Base-by-base conservation (phyloP, 2,329 filamentous ascomycete genomes). In the Aschersonia sp. region DNA sequence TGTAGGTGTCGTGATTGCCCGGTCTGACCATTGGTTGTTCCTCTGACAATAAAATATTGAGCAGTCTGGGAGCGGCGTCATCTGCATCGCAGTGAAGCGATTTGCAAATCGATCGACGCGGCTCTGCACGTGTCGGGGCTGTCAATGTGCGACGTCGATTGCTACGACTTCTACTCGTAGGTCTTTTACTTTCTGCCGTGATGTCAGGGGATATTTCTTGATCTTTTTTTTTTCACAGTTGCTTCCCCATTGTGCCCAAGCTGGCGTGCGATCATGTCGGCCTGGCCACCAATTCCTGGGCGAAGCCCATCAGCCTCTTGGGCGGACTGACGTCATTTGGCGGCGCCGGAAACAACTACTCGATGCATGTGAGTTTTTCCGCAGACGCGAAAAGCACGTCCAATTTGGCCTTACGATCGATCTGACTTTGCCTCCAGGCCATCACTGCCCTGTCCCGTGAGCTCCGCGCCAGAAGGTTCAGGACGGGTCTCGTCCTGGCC, bases 321-420 rank as follows among this genome's bases (percentile, higher is more conserved):
- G 81, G 81, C 0, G 81, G 81, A 0, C 56, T 85, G 47, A 84
- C 81, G 5, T 81, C 74, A 1, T 85, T 85, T 50, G 81, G 81
- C 0, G 81, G 81, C 0, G 81, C 81, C 5, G 81, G 81, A 0
- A 85, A 85, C 52, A 84, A 84, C 47, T 85, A 85, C 50, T 81
- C 77, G 0, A 78, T 83, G 72, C 80, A 85, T 63, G 78, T 74
- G 60, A 56, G 64, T 61, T 37, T 6, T 22, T 9, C 31, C 42
- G 9, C 29, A 8, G 42, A 6, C 22, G 22, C 9, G 30, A 43
- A 32, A 9, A 12, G 12, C 35, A 37, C 35, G 4, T 22, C 22
- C 22, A 22, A 22, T 22, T 4, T 22, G 22, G 22, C 22, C 22
- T 22, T 22, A 4, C 22, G 22, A 22, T 22, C 22, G 22, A 22